Evolutionary conservation across 768 basidiomycete genomes (phyloP).

Genomic region (Trametes cingulata): DNA sequence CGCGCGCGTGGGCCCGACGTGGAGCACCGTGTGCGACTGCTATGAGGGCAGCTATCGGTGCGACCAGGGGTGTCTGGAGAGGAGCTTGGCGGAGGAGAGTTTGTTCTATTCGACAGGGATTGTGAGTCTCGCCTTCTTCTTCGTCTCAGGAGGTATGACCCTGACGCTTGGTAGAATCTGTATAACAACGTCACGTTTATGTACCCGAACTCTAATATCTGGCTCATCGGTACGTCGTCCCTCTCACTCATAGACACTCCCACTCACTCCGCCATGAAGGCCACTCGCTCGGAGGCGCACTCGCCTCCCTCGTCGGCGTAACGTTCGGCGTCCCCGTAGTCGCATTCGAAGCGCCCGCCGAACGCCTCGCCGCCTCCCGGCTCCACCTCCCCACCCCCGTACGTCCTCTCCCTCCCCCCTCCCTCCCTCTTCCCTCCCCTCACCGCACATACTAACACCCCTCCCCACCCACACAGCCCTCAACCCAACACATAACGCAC

Average conservation of each 20-base stretch:
- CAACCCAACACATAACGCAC: conserved; percentile 77
- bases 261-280: conserved; percentile 25
- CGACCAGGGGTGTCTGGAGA: conserved; percentile 78
- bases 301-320: conserved; percentile 80
- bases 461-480: conserved; percentile 46
- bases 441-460: conserved; percentile 5
- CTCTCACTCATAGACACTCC: neutral
- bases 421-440: neutral
- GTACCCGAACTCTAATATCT: conserved; percentile 89
- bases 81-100: conserved; percentile 74
- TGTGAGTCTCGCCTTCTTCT: conserved; percentile 46
- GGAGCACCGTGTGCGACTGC: conserved; percentile 92
- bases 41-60: conserved; percentile 75
- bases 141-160: neutral
- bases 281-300: conserved; percentile 83
- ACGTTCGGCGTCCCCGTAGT: conserved; percentile 95
- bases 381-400: conserved; percentile 89
- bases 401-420: conserved; percentile 25
- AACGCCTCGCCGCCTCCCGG: conserved; percentile 46
- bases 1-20: conserved; percentile 90
- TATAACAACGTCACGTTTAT: conserved; percentile 91
- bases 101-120: conserved; percentile 87
- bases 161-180: conserved; percentile 57
- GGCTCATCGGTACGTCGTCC: conserved; percentile 65
- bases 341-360: conserved; percentile 81